phyloP scores from a whole-genome alignment of 208 protist species.

The Leishmania lainsoni region DNA sequence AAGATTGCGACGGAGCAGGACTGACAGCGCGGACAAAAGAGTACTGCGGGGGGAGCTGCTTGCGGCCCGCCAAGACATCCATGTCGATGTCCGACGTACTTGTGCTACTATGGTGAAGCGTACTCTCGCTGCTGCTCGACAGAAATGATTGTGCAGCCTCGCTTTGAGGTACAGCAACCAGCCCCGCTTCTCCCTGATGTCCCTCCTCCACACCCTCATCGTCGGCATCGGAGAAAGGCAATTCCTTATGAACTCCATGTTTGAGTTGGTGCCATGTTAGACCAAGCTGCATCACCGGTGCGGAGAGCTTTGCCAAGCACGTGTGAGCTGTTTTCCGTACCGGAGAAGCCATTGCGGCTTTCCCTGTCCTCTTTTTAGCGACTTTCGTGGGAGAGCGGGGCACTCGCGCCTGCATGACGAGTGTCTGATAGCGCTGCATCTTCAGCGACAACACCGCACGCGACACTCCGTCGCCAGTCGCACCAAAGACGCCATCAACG shows the following conservation, averaged over 20 bases:
- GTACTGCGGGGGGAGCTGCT: conserved; percentile 13
- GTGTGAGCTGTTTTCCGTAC: not conserved
- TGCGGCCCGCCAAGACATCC: conserved; percentile 26
- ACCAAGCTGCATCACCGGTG: conserved; percentile 13
- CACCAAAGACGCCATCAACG: not conserved
- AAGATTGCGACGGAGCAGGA: not conserved
- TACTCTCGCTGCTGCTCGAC: conserved; percentile 6
- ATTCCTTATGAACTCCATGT: not conserved
- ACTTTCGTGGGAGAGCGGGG: not conserved
- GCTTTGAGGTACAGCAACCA: not conserved
- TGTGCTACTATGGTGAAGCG: conserved; percentile 22
- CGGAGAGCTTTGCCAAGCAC: conserved; percentile 18
- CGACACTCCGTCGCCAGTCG: not conserved
- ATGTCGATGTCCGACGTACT: conserved; percentile 37
- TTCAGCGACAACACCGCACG: conserved; percentile 26
- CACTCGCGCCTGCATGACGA: conserved; percentile 12
- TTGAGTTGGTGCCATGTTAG: conserved; percentile 11
- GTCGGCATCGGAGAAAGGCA: not conserved
- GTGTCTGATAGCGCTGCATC: not conserved
- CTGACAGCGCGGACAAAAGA: not conserved
- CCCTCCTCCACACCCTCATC: not conserved
- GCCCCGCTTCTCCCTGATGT: not conserved
- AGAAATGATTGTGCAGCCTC: not conserved
- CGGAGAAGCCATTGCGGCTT: not conserved
- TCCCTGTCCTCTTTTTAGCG: not conserved